Conservation (phyloP, 371 early-diverging fungal species). For the Conidiobolus incongruus region DNA sequence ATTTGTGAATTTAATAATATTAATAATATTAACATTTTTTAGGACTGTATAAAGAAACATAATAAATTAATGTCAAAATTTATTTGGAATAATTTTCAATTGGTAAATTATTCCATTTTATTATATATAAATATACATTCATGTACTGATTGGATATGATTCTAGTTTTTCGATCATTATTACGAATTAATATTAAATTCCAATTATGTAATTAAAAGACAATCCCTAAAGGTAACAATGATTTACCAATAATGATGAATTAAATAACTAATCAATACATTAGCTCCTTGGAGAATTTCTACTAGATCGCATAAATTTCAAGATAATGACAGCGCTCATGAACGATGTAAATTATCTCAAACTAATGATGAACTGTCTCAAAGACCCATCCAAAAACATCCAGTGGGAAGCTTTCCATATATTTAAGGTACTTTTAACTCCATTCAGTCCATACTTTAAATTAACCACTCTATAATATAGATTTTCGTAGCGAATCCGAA, state of each 20-base stretch:
- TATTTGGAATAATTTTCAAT: too few species aligned
- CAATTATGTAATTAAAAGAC: conserved; percentile 94
- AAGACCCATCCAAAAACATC: conserved; percentile 86
- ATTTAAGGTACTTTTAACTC: conserved; percentile 44
- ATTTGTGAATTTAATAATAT: too few species aligned
- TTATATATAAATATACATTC: too few species aligned
- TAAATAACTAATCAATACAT: not conserved
- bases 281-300: conserved; percentile 90
- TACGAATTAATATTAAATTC: conserved; percentile 57
- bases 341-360: conserved; percentile 79
- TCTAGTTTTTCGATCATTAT: conserved; percentile 75
- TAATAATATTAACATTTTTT: too few species aligned
- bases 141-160: too few species aligned
- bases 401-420: conserved; percentile 98
- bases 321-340: conserved; percentile 88
- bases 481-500: conserved; percentile 96
- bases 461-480: conserved; percentile 13
- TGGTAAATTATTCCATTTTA: too few species aligned
- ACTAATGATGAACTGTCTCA: conserved; percentile 88
- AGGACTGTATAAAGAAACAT: too few species aligned
- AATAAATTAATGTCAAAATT: too few species aligned
- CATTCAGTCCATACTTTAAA: not conserved
- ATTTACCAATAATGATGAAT: not conserved
- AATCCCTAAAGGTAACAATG: conserved; percentile 70
- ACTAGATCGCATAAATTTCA: conserved; percentile 84